Conservation (phyloP, 1,139 yeast genomes). For the Zygosaccharomyces sapae region DNA sequence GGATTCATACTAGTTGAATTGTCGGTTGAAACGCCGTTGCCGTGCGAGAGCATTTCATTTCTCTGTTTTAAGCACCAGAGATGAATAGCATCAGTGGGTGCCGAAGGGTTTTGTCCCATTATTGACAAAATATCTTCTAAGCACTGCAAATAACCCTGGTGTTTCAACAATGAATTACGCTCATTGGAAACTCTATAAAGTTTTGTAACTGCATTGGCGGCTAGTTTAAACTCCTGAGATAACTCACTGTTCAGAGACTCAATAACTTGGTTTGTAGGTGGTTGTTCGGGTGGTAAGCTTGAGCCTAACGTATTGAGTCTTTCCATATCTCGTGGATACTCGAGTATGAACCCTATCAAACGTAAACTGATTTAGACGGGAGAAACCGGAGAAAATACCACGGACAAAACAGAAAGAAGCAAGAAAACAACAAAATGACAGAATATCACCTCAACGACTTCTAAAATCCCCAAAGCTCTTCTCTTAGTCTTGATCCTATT, state of each 20-base stretch:
- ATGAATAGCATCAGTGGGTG: slow-evolving; percentile 19
- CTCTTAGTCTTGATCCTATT: not conserved
- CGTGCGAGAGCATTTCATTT: slow-evolving; percentile 16
- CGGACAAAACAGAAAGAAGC: not conserved
- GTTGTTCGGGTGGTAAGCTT: slow-evolving; percentile 32
- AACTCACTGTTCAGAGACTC: slow-evolving; percentile 25
- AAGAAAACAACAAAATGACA: not conserved
- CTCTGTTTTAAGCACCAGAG: slow-evolving; percentile 24
- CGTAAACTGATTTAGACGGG: not conserved
- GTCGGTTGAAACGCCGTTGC: not conserved
- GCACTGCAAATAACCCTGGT: slow-evolving; percentile 29
- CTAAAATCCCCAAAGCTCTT: not conserved
- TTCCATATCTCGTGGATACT: slow-evolving; percentile 19
- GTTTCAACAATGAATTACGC: slow-evolving; percentile 27
- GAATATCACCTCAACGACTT: too few species aligned
- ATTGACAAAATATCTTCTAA: slow-evolving; percentile 23
- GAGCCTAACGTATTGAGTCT: slow-evolving; percentile 23
- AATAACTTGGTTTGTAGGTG: slow-evolving; percentile 29
- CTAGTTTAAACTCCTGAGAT: slow-evolving; percentile 31
- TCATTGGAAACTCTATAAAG: slow-evolving; percentile 30
- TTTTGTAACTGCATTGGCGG: slow-evolving; percentile 33
- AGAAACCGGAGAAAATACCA: not conserved
- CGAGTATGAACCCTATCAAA: not conserved
- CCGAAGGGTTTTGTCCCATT: slow-evolving; percentile 12
- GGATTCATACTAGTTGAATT: not conserved